phyloP scores from a whole-genome alignment of 1,284 basidiomycete species.

The Puccinia polysora region DNA sequence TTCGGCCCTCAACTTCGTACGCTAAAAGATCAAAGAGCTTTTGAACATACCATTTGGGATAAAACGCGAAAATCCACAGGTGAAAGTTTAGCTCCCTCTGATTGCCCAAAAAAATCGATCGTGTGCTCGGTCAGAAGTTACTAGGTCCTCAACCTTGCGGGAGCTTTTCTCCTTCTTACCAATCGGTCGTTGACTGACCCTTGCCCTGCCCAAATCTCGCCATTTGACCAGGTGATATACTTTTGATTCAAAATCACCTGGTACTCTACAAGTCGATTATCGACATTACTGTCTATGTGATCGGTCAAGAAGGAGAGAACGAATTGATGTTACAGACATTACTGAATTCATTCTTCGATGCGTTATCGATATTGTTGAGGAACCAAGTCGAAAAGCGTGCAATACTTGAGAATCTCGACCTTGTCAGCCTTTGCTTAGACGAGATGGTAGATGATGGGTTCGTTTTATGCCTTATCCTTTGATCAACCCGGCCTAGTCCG shows the following conservation, averaged over 20 bases:
- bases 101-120: too few species aligned
- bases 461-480: not conserved
- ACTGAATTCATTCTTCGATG: constrained; percentile 78
- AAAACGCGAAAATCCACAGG: constrained; percentile 89
- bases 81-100: too few species aligned
- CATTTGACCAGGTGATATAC: constrained; percentile 72
- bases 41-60: constrained; percentile 90
- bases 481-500: not conserved
- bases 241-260: constrained; percentile 85
- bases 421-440: constrained; percentile 87
- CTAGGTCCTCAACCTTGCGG: too few species aligned
- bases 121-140: too few species aligned
- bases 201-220: too few species aligned
- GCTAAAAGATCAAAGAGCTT: constrained; percentile 86
- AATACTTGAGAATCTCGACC: constrained; percentile 87
- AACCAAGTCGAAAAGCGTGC: constrained; percentile 93
- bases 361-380: constrained; percentile 74
- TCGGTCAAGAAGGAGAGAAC: constrained; percentile 82
- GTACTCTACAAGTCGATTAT: constrained; percentile 88
- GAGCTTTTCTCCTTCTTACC: too few species aligned
- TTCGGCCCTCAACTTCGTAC: constrained; percentile 63
- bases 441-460: constrained; percentile 95
- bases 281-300: constrained; percentile 91
- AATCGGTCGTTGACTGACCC: too few species aligned
- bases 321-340: constrained; percentile 90